phyloP scores from a whole-genome alignment of 352 stramenopile genomes.

The Phytophthora litchii region DNA sequence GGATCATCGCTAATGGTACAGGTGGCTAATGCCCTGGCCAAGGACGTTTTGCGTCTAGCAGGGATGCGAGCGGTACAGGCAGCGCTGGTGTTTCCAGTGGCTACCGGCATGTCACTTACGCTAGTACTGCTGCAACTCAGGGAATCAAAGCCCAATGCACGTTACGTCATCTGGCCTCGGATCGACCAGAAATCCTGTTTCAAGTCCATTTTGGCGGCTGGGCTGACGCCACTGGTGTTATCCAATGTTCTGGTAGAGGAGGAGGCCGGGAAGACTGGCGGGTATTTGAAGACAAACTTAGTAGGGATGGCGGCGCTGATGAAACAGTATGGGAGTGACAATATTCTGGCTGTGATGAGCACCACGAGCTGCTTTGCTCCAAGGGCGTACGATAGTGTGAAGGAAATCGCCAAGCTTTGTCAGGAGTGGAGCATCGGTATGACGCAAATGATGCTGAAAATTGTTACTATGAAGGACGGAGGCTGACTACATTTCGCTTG shows the following conservation, averaged over 20 bases:
- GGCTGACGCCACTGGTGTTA: slow-evolving; percentile 93
- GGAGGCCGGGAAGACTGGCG: slow-evolving; percentile 42
- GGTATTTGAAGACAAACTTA: slow-evolving; percentile 92
- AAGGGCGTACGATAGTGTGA: slow-evolving; percentile 94
- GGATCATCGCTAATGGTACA: slow-evolving; percentile 96
- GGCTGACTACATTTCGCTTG: slow-evolving; percentile 7
- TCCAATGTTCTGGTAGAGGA: slow-evolving; percentile 69
- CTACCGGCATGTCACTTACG: slow-evolving; percentile 97
- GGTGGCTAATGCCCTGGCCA: slow-evolving; percentile 90
- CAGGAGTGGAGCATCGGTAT: slow-evolving; percentile 65
- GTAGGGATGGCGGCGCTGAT: slow-evolving; percentile 72
- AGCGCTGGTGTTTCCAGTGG: slow-evolving; percentile 95
- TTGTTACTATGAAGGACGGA: neutral
- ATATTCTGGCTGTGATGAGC: slow-evolving; percentile 95
- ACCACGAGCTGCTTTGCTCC: slow-evolving; percentile 99
- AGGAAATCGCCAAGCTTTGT: slow-evolving; percentile 93
- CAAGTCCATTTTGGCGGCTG: slow-evolving; percentile 95
- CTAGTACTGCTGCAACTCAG: slow-evolving; percentile 91
- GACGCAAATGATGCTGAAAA: neutral
- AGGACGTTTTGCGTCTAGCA: slow-evolving; percentile 91
- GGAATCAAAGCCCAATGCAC: slow-evolving; percentile 48
- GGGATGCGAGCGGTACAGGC: slow-evolving; percentile 65
- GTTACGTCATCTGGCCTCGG: slow-evolving; percentile 92
- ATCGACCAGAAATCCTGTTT: slow-evolving; percentile 99
- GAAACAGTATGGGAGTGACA: slow-evolving; percentile 53